Conservation (phyloP, 257 asterid species). For the Misopates orontium region DNA sequence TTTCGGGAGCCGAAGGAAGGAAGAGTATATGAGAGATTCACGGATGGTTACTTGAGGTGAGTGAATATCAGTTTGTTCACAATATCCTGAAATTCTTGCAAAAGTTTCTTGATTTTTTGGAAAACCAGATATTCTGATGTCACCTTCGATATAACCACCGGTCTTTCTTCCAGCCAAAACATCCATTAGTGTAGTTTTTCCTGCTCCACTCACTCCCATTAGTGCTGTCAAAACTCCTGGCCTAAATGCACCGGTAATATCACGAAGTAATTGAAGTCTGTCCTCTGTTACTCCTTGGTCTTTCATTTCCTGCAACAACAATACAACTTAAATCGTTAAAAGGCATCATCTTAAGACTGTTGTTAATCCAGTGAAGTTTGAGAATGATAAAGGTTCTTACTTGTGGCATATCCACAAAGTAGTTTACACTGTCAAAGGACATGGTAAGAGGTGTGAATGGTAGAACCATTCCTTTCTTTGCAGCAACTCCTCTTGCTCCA, state of each 20-base stretch:
- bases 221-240: constrained; percentile 79
- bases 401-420: constrained; percentile 71
- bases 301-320: constrained; percentile 62
- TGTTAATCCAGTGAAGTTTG: neutral
- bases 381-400: constrained; percentile 35
- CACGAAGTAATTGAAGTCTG: constrained; percentile 58
- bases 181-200: constrained; percentile 77
- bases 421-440: constrained; percentile 66
- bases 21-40: constrained; percentile 64
- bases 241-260: constrained; percentile 68
- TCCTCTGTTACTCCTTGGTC: constrained; percentile 63
- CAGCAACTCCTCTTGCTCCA: constrained; percentile 34
- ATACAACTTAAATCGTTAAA: neutral
- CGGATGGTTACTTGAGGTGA: constrained; percentile 77
- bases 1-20: constrained; percentile 69
- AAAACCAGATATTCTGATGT: constrained; percentile 65
- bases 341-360: neutral
- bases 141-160: constrained; percentile 72
- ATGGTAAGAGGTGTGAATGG: constrained; percentile 70
- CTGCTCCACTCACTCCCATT: constrained; percentile 84
- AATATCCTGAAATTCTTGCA: constrained; percentile 75
- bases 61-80: constrained; percentile 76
- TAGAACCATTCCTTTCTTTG: constrained; percentile 75
- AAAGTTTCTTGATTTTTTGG: constrained; percentile 75
- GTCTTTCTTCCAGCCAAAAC: constrained; percentile 75